Evolutionary conservation across 345 rosid genomes (phyloP).

Genomic region (Murraya koenigii): DNA sequence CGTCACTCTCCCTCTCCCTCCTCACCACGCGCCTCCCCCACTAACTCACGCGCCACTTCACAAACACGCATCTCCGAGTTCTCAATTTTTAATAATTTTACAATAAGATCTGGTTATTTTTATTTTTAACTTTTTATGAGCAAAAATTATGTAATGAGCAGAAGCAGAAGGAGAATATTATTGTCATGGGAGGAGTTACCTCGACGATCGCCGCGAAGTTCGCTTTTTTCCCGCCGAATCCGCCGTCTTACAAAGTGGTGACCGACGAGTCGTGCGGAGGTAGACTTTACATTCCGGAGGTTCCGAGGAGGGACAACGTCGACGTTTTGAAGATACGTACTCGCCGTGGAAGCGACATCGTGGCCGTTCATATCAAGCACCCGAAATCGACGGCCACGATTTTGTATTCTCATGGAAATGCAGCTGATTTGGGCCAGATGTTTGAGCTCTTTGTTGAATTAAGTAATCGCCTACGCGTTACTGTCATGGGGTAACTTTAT

Average conservation of each 20-base stretch:
- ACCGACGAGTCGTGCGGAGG: conserved; percentile 45
- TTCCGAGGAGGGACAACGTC: conserved; percentile 60
- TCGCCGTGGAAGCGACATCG: conserved; percentile 74
- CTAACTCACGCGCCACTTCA: neutral
- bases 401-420: conserved; percentile 96
- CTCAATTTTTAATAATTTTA: neutral
- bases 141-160: conserved; percentile 35
- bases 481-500: conserved; percentile 80
- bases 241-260: conserved; percentile 69
- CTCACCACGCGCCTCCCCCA: neutral
- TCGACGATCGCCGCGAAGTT: conserved; percentile 97
- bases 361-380: conserved; percentile 71
- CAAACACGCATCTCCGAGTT: neutral
- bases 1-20: neutral
- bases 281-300: conserved; percentile 50
- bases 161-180: conserved; percentile 13
- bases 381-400: conserved; percentile 70
- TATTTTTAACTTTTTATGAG: conserved; percentile 25
- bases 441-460: conserved; percentile 87
- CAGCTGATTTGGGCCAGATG: conserved; percentile 97
- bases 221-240: conserved; percentile 96
- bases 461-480: conserved; percentile 75
- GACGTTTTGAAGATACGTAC: conserved; percentile 77
- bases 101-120: conserved; percentile 12
- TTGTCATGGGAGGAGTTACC: conserved; percentile 86